These are phyloP conservation scores for Chamaenerion angustifolium DNA, from an alignment of 345 rosid species.

Conservation along the genomic window DNA sequence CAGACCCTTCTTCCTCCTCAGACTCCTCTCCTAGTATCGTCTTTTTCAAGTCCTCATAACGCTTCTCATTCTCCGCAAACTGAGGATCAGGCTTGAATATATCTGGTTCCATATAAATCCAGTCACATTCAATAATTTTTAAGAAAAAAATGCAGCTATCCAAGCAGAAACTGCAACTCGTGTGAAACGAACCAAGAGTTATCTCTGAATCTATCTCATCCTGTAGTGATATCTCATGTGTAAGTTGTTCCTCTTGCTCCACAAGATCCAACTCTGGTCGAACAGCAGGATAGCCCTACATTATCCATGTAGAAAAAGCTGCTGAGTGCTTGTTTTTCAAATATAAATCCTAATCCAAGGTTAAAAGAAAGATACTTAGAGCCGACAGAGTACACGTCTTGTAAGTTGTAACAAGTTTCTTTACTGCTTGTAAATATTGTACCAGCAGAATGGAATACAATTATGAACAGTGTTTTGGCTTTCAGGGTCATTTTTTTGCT, in stretches of 20 bases:
- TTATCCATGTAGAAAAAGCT: background rate
- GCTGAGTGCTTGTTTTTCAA: background rate
- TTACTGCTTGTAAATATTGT: too few relatives aligned
- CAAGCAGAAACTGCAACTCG: constrained; percentile 1
- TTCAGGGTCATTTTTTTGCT: too few relatives aligned
- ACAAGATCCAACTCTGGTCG: constrained; percentile 90
- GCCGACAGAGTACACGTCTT: too few relatives aligned
- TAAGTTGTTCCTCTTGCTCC: constrained; percentile 67
- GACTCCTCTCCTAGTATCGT: constrained; percentile 72
- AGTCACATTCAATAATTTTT: background rate
- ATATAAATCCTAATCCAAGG: too few relatives aligned
- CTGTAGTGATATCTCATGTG: constrained; percentile 79
- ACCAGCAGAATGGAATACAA: too few relatives aligned
- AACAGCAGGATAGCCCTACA: constrained; percentile 84
- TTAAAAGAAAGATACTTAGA: too few relatives aligned
- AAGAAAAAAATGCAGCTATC: background rate
- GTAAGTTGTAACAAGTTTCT: too few relatives aligned
- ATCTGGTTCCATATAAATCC: constrained; percentile 6
- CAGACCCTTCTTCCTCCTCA: constrained; percentile 74
- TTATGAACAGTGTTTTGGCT: too few relatives aligned
- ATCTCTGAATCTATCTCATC: constrained; percentile 57
- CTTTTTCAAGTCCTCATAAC: constrained; percentile 82
- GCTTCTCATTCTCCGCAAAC: constrained; percentile 75
- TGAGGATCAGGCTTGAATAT: constrained; percentile 51
- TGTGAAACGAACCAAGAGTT: constrained; percentile 48